A percentile compares a stretch with the other conserved stretches of the same genome.
Conservation (phyloP, 768 basidiomycete genomes). For the Lactarius deliciosus region DNA sequence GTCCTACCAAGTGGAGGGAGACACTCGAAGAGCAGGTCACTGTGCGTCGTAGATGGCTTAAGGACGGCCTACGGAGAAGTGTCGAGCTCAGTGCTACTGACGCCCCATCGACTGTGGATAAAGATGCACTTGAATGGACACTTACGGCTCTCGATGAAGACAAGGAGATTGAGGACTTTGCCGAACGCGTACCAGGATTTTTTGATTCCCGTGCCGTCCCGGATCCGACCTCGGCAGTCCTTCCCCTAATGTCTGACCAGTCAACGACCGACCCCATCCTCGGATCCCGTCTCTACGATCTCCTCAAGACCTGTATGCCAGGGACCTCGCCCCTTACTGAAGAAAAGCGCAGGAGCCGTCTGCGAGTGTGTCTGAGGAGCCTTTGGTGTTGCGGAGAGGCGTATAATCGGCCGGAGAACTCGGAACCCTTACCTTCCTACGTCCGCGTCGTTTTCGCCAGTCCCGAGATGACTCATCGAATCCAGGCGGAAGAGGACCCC, state of each 20-base stretch:
- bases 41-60: neutral
- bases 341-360: neutral
- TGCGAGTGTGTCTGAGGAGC: neutral
- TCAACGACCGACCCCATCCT: neutral
- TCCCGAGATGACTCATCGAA: neutral
- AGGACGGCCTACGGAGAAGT: neutral
- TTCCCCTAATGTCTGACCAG: constrained; percentile 4
- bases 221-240: neutral
- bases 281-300: neutral
- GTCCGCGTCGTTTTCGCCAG: neutral
- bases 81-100: neutral
- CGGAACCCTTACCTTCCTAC: neutral
- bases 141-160: constrained; percentile 6
- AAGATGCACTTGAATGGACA: neutral
- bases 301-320: neutral
- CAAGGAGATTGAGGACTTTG: constrained; percentile 3
- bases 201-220: neutral
- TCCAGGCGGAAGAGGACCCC: neutral
- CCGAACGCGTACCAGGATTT: constrained; percentile 2
- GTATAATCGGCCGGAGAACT: neutral
- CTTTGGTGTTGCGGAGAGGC: constrained; percentile 7
- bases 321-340: neutral
- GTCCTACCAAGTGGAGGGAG: neutral
- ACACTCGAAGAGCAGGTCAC: neutral
- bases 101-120: neutral